phyloP scores from a whole-genome alignment of 345 rosid genomes.

The Linum usitatissimum region DNA sequence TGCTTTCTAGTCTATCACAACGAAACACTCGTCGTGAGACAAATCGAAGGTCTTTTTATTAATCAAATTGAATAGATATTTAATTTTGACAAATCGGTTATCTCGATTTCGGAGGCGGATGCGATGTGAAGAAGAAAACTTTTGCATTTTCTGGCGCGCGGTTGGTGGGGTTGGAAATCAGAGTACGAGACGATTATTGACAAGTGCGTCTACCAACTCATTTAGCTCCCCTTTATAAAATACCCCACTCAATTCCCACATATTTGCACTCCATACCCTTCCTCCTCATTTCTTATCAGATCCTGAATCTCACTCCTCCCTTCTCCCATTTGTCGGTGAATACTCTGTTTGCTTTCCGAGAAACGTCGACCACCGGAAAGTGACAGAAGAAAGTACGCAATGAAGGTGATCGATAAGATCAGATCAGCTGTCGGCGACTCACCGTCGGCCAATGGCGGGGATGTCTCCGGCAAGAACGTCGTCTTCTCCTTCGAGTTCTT shows the following conservation, averaged over 20 bases:
- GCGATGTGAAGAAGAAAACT: no score
- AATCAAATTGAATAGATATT: no score
- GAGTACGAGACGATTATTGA: background rate
- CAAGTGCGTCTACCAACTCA: background rate
- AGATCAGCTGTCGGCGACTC: conserved; percentile 24
- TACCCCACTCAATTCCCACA: background rate
- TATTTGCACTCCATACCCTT: background rate
- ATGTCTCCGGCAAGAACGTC: conserved; percentile 17
- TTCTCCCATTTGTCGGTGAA: background rate
- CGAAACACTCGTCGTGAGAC: no score
- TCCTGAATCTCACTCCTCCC: background rate
- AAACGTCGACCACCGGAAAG: no score
- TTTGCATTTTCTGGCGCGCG: background rate
- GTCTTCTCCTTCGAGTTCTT: conserved; percentile 97
- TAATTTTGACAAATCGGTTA: no score
- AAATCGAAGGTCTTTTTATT: no score
- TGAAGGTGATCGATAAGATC: conserved; percentile 92
- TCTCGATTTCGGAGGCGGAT: no score
- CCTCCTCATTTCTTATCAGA: background rate
- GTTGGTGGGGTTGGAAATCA: background rate
- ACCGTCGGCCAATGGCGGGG: conserved; percentile 6
- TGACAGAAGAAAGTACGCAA: conserved; percentile 6
- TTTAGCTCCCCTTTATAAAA: background rate
- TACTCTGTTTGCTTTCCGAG: background rate
- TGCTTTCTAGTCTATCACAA: no score